phyloP scores from a whole-genome alignment of 2,329 filamentous ascomycete genomes.

The Pleoardoris graminearum region DNA sequence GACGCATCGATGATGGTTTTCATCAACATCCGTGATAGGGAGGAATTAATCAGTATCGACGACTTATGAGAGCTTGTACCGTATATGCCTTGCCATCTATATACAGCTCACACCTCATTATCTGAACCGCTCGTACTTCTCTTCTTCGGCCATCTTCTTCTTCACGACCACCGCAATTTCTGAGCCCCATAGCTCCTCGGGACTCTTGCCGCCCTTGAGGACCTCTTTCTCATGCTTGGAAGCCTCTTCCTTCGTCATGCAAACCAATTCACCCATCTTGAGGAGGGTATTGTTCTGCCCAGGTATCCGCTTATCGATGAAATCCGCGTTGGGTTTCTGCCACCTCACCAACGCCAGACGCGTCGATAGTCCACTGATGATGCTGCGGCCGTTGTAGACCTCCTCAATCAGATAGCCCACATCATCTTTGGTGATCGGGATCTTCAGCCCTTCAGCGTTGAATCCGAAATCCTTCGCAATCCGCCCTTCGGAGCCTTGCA shows the following conservation, averaged over 20 bases:
- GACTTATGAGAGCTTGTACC: too few species aligned
- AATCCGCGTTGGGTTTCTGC: conserved; percentile 66
- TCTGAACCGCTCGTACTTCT: conserved; percentile 55
- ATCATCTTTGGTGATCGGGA: conserved; percentile 78
- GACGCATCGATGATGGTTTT: too few species aligned
- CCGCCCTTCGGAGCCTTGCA: conserved; percentile 81
- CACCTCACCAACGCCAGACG: conserved; percentile 80
- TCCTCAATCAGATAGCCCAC: conserved; percentile 89
- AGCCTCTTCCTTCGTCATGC: conserved; percentile 92
- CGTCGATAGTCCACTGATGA: conserved; percentile 78
- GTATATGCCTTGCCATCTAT: too few species aligned
- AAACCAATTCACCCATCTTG: conserved; percentile 72
- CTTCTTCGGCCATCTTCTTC: conserved; percentile 68
- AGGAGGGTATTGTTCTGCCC: conserved; percentile 78
- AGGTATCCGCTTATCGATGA: conserved; percentile 67
- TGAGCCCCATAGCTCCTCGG: conserved; percentile 74
- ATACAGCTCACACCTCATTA: too few species aligned
- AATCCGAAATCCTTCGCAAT: conserved; percentile 61
- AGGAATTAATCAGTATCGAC: too few species aligned
- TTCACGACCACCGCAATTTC: conserved; percentile 70
- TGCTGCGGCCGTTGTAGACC: conserved; percentile 80
- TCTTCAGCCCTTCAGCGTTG: conserved; percentile 70
- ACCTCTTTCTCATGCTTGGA: conserved; percentile 77
- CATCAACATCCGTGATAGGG: too few species aligned
- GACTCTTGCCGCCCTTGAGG: conserved; percentile 66